Evolutionary conservation across 1,139 yeast species (phyloP).

Genomic region (Yamadazyma membranifaciens): DNA sequence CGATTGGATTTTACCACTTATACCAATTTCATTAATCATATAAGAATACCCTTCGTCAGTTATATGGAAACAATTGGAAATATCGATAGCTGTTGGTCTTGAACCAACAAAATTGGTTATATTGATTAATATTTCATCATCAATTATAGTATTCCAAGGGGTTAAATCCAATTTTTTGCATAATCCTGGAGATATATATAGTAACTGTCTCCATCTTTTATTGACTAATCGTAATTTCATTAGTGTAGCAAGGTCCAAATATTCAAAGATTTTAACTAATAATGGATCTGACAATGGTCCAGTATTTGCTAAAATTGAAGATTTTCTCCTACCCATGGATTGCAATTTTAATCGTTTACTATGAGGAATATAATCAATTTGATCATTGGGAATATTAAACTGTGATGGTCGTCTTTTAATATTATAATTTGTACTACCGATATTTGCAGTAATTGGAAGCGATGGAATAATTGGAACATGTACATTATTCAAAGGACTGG

Average conservation of each 20-base stretch:
- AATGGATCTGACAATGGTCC: slow-evolving; percentile 62
- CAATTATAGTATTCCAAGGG: slow-evolving; percentile 58
- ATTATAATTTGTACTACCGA: background rate
- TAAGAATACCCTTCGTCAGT: slow-evolving; percentile 74
- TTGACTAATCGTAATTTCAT: slow-evolving; percentile 59
- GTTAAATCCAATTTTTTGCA: slow-evolving; percentile 52
- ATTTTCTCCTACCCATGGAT: slow-evolving; percentile 44
- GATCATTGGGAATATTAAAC: slow-evolving; percentile 14
- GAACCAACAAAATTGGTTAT: slow-evolving; percentile 72
- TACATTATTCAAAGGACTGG: background rate
- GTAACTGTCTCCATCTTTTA: slow-evolving; percentile 64
- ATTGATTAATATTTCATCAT: slow-evolving; percentile 54
- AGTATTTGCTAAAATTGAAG: slow-evolving; percentile 50
- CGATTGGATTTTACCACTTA: slow-evolving; percentile 53
- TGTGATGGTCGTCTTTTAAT: slow-evolving; percentile 7
- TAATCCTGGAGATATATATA: slow-evolving; percentile 55
- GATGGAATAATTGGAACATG: background rate
- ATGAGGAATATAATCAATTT: slow-evolving; percentile 46
- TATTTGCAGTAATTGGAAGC: background rate
- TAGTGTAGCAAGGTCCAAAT: slow-evolving; percentile 51
- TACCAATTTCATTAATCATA: slow-evolving; percentile 69
- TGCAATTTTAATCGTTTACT: slow-evolving; percentile 51
- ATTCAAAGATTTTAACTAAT: slow-evolving; percentile 51
- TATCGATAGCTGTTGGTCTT: slow-evolving; percentile 58
- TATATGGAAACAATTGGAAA: slow-evolving; percentile 73